Evolutionary conservation across 306 rosid genomes (phyloP).

Genomic region (Casuarina equisetifolia): DNA sequence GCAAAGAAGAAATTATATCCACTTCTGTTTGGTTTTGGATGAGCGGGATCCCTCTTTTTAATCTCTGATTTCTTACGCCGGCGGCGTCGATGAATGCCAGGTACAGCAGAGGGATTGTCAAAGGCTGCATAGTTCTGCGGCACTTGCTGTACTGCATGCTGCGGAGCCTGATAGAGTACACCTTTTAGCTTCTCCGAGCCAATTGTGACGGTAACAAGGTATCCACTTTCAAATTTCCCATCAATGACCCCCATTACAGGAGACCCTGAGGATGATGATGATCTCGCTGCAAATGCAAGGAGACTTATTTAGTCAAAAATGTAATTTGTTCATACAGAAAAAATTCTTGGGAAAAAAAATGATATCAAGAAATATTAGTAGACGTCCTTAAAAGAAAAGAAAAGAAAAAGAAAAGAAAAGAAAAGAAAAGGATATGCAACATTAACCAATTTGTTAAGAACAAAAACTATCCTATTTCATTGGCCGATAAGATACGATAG

Average conservation of each 20-base stretch:
- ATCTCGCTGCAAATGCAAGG: conserved; percentile 28
- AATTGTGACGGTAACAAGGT: conserved; percentile 73
- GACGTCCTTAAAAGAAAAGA: not conserved
- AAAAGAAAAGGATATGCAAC: not conserved
- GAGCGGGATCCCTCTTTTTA: conserved; percentile 83
- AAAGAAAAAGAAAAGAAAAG: not conserved
- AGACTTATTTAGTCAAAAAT: not conserved
- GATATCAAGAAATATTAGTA: not conserved
- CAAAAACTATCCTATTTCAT: not conserved
- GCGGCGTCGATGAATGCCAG: conserved; percentile 62
- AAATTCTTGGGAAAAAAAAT: not conserved
- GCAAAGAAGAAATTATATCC: conserved; percentile 96
- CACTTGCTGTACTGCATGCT: conserved; percentile 24
- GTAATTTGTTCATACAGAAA: no score
- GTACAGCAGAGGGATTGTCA: conserved; percentile 31
- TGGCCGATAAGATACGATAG: not conserved
- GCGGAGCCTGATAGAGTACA: conserved; percentile 68
- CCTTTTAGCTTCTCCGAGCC: conserved; percentile 83
- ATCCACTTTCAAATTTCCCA: conserved; percentile 90
- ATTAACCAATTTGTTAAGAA: not conserved
- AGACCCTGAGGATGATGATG: conserved; percentile 38
- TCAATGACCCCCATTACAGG: conserved; percentile 67
- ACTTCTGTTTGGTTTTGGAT: conserved; percentile 91
- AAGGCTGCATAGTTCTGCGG: conserved; percentile 23
- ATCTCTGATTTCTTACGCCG: conserved; percentile 84